Conservation (phyloP, 495 filamentous ascomycete species). For the Aspergillus hancockii region DNA sequence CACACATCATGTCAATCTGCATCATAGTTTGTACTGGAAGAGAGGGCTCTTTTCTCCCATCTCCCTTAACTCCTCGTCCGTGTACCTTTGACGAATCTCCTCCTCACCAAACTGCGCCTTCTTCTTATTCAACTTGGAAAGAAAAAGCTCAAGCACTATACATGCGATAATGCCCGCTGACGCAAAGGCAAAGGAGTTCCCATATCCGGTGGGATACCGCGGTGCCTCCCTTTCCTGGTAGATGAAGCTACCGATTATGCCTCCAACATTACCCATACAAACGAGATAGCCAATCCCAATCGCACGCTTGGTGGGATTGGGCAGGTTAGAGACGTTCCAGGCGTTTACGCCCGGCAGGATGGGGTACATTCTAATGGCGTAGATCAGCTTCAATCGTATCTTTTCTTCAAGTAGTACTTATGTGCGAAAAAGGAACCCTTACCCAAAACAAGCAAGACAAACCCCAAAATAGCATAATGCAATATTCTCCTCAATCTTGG, state of each 20-base stretch:
- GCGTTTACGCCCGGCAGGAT: constrained; percentile 27
- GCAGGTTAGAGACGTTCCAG: constrained; percentile 27
- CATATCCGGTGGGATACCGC: constrained; percentile 22
- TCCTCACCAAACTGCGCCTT: constrained; percentile 24
- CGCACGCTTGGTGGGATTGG: constrained; percentile 22
- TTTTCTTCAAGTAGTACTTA: too few relatives aligned
- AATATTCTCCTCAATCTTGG: constrained; percentile 20
- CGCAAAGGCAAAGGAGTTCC: constrained; percentile 28
- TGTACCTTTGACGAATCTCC: constrained; percentile 28
- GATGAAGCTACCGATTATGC: constrained; percentile 26
- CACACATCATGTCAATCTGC: too few relatives aligned
- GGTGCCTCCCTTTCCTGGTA: constrained; percentile 21
- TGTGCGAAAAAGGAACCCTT: too few relatives aligned
- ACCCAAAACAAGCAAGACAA: constrained; percentile 20
- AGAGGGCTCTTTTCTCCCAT: constrained; percentile 38
- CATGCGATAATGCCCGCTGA: constrained; percentile 22
- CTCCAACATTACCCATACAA: constrained; percentile 23
- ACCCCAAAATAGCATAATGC: constrained; percentile 27
- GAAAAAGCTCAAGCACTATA: constrained; percentile 27
- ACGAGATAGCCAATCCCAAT: constrained; percentile 25
- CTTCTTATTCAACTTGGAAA: constrained; percentile 28
- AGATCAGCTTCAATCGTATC: too few relatives aligned
- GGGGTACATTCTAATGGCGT: constrained; percentile 30
- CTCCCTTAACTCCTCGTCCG: constrained; percentile 27
- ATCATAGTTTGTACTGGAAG: constrained; percentile 28